These are phyloP conservation scores for Avena insularis DNA, from an alignment of 176 grass and related monocot species.

Conservation along the genomic window DNA sequence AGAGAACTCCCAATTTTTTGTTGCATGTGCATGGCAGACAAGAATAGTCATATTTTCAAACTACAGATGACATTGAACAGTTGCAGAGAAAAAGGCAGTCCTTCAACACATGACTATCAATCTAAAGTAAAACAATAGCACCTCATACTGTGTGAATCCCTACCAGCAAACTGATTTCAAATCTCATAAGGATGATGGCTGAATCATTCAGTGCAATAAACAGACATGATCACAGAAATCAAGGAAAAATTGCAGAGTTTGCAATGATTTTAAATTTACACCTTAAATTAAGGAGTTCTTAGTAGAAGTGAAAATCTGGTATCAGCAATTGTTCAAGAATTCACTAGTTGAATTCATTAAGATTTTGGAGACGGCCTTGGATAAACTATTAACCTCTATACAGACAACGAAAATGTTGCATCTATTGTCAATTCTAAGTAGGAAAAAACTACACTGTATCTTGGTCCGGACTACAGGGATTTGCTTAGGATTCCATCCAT, in stretches of 20 bases:
- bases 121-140: constrained; percentile 18
- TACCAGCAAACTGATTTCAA: neutral
- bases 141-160: neutral
- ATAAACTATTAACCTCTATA: constrained; percentile 22
- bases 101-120: neutral
- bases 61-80: neutral
- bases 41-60: neutral
- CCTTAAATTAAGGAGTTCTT: neutral
- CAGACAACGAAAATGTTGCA: constrained; percentile 14
- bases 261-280: neutral
- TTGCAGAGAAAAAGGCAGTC: neutral
- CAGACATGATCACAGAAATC: constrained; percentile 37
- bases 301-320: neutral
- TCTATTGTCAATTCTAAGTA: constrained; percentile 11
- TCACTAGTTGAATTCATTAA: constrained; percentile 5
- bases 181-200: neutral
- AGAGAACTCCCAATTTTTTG: neutral
- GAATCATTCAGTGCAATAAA: neutral
- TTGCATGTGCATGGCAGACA: neutral
- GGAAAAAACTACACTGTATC: neutral
- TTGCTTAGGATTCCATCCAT: neutral
- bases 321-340: constrained; percentile 22
- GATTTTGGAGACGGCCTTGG: neutral
- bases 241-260: neutral
- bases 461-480: neutral